Percentiles rank a stretch among this genome's conserved stretches.
phyloP scores from a whole-genome alignment of 164 flowering plant species.

The Dillenia suffruticosa region DNA sequence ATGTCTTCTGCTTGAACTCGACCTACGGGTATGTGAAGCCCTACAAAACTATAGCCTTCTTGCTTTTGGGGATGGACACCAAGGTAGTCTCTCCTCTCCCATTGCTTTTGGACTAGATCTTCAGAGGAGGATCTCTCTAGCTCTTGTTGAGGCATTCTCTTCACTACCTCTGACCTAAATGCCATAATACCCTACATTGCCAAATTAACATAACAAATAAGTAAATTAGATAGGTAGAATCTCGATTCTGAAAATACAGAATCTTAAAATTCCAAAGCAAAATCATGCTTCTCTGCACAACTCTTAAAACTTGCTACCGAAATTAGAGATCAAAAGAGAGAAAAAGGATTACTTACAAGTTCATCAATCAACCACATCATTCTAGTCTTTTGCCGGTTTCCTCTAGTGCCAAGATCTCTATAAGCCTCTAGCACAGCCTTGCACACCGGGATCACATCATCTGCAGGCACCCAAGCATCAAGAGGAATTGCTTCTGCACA shows the following conservation, averaged over 20 bases:
- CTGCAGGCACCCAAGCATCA: conserved; percentile 89
- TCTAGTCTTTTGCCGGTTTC: conserved; percentile 85
- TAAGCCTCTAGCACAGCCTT: conserved; percentile 78
- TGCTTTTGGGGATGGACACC: conserved; percentile 95
- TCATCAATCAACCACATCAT: conserved; percentile 99
- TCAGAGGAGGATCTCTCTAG: conserved; percentile 68
- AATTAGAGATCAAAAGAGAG: neutral
- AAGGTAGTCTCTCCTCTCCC: conserved; percentile 83
- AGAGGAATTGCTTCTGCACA: conserved; percentile 94
- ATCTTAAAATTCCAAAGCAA: no score
- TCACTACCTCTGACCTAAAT: conserved; percentile 82
- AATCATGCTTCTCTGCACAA: neutral
- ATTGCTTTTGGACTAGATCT: conserved; percentile 59
- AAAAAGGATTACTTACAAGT: conserved; percentile 50
- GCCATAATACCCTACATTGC: conserved; percentile 78
- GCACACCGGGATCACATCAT: conserved; percentile 72
- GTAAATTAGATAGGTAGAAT: no score
- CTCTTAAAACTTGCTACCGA: neutral
- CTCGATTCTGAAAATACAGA: no score
- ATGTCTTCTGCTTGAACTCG: conserved; percentile 87
- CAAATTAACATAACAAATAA: neutral
- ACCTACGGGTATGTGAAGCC: conserved; percentile 88
- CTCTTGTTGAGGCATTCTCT: conserved; percentile 68
- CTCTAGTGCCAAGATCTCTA: conserved; percentile 85
- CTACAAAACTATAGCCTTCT: conserved; percentile 73